A percentile compares a stretch with the other conserved stretches of the same genome.
Evolutionary conservation across 2,329 filamentous ascomycete species (phyloP).

Genomic region (Monosporascus cannonballus): DNA sequence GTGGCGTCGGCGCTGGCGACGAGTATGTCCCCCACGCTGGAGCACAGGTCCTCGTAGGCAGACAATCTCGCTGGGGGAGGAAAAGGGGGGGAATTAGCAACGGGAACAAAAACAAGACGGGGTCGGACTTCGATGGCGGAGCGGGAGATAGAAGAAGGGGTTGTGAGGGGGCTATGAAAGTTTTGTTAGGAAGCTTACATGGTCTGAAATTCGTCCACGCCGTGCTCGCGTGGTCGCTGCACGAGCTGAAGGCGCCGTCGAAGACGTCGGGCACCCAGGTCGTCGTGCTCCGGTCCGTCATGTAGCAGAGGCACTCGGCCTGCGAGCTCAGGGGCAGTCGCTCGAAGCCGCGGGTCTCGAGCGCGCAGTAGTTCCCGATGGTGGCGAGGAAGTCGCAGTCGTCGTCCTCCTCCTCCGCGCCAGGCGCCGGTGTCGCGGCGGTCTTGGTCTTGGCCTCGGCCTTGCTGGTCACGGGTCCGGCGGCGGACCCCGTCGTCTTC

Average conservation of each 20-base stretch:
- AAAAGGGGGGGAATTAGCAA: neutral
- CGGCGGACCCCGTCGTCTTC: neutral
- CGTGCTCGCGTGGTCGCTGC: neutral
- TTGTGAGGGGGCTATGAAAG: neutral
- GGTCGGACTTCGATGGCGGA: neutral
- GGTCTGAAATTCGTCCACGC: neutral
- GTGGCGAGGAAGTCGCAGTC: conserved; percentile 1
- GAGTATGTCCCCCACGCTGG: conserved; percentile 1
- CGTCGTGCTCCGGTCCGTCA: neutral
- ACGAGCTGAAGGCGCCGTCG: conserved; percentile 2
- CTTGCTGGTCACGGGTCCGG: neutral
- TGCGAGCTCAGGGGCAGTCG: conserved; percentile 1
- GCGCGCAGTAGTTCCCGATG: conserved; percentile 1
- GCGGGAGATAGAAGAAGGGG: too few relatives aligned
- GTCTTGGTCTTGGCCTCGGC: neutral
- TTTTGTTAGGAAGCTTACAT: neutral
- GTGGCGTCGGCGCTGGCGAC: neutral
- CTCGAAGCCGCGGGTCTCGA: neutral
- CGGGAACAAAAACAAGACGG: neutral
- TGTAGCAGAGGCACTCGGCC: conserved; percentile 8
- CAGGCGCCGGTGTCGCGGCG: neutral
- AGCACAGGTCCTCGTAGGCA: neutral
- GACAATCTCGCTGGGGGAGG: neutral
- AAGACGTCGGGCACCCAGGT: conserved; percentile 4
- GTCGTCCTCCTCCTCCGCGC: neutral